phyloP scores from a whole-genome alignment of 257 asterid species.

The Eucommia ulmoides region DNA sequence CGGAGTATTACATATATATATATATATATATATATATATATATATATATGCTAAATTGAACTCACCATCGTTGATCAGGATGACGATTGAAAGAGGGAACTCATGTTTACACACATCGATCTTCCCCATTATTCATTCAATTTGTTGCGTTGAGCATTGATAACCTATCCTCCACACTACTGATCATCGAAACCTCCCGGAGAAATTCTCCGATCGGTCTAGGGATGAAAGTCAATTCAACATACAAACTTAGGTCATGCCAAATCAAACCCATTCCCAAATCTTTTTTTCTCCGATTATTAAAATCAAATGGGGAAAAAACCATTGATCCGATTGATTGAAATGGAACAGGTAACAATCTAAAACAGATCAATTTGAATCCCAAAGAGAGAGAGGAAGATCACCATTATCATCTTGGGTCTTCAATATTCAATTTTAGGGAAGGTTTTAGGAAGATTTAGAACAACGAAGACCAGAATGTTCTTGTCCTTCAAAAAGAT shows the following conservation, averaged over 20 bases:
- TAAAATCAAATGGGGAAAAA: background rate
- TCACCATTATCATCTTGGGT: too few species aligned
- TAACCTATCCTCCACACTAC: slow-evolving; percentile 30
- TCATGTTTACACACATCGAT: slow-evolving; percentile 76
- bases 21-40: too few species aligned
- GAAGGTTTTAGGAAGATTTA: slow-evolving; percentile 1
- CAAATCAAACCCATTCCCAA: slow-evolving; percentile 51
- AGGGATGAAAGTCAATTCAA: slow-evolving; percentile 15
- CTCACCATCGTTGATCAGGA: slow-evolving; percentile 55
- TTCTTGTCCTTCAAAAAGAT: too few species aligned
- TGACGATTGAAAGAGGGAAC: slow-evolving; percentile 66
- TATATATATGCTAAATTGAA: background rate
- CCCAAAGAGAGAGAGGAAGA: background rate
- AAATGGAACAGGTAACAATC: too few species aligned
- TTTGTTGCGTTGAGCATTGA: slow-evolving; percentile 35
- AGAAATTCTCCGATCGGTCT: slow-evolving; percentile 28
- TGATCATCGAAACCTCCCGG: slow-evolving; percentile 28
- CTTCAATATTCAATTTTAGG: too few species aligned
- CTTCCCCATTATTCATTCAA: slow-evolving; percentile 71
- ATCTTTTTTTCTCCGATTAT: slow-evolving; percentile 11
- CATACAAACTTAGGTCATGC: slow-evolving; percentile 49
- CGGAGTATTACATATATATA: too few species aligned
- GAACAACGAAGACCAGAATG: too few species aligned
- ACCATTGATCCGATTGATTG: too few species aligned
- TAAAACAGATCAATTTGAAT: too few species aligned